These are phyloP conservation scores for Lachancea nothofagi DNA, from an alignment of 805 yeast genomes.

Conservation along the genomic window DNA sequence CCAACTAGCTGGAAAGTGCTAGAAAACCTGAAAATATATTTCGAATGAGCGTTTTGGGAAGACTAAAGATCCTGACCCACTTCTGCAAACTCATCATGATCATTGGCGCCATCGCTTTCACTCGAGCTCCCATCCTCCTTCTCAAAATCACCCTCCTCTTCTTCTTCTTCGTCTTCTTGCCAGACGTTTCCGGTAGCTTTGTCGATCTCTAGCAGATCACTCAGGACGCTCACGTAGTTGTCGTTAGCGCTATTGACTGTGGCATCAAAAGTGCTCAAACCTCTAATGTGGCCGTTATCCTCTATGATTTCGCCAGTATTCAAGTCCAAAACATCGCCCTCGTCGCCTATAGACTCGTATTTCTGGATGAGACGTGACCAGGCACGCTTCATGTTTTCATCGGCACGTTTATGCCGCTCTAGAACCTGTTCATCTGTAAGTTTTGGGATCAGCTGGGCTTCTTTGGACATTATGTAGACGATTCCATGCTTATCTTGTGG, in stretches of 20 bases:
- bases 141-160: not conserved
- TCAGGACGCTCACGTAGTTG: conserved; percentile 22
- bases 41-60: not conserved
- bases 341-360: conserved; percentile 46
- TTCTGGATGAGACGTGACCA: conserved; percentile 53
- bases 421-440: conserved; percentile 32
- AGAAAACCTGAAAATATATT: conserved; percentile 3
- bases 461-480: conserved; percentile 30
- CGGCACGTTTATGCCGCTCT: conserved; percentile 32
- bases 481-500: conserved; percentile 13
- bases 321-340: conserved; percentile 63
- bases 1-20: no score
- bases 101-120: not conserved
- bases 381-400: conserved; percentile 30
- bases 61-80: not conserved
- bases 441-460: conserved; percentile 28
- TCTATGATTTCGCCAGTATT: conserved; percentile 55
- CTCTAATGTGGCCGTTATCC: conserved; percentile 65
- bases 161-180: conserved; percentile 8
- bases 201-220: conserved; percentile 18
- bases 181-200: conserved; percentile 10
- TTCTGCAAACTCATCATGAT: not conserved
- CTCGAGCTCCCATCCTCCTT: conserved; percentile 1
- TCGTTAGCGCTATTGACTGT: conserved; percentile 13
- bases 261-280: conserved; percentile 30